Percentiles rank a stretch among this genome's conserved stretches.
Conservation (phyloP, 176 grass and related monocot species). For the Aegilops umbellulata region DNA sequence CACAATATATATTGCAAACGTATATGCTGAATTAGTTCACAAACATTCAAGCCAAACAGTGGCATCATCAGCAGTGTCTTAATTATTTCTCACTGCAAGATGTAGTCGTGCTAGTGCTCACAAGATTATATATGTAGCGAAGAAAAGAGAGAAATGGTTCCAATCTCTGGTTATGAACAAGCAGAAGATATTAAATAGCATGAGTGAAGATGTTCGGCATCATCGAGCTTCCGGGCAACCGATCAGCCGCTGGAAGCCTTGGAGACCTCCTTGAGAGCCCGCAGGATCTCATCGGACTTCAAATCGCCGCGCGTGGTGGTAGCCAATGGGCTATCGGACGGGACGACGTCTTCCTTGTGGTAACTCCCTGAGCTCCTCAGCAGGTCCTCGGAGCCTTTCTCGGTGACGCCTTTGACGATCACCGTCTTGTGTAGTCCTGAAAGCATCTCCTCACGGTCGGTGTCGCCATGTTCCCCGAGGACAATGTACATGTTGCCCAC, state of each 20-base stretch:
- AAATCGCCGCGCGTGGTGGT: slow-evolving; percentile 39
- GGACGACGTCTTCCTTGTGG: slow-evolving; percentile 72
- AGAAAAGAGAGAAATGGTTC: slow-evolving; percentile 6
- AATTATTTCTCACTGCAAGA: slow-evolving; percentile 15
- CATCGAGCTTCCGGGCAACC: not conserved
- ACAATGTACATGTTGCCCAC: slow-evolving; percentile 90
- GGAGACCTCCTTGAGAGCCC: slow-evolving; percentile 73
- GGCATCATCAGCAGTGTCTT: slow-evolving; percentile 15
- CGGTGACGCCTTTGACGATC: slow-evolving; percentile 64
- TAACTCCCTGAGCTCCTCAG: slow-evolving; percentile 79
- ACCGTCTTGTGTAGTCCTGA: slow-evolving; percentile 87
- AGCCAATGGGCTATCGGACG: slow-evolving; percentile 55
- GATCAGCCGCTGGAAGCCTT: slow-evolving; percentile 56
- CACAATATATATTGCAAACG: not conserved
- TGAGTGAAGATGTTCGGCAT: not conserved
- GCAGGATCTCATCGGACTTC: slow-evolving; percentile 62
- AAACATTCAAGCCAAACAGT: not conserved
- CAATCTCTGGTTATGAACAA: slow-evolving; percentile 21
- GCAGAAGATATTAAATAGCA: slow-evolving; percentile 1
- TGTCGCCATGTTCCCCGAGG: slow-evolving; percentile 66
- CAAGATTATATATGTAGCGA: slow-evolving; percentile 23
- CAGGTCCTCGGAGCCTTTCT: slow-evolving; percentile 69
- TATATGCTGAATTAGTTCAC: not conserved
- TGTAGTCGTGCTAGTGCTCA: slow-evolving; percentile 22
- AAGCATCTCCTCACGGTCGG: slow-evolving; percentile 75